Evolutionary conservation across 768 basidiomycete species (phyloP).

Genomic region (Phanerochaete sordida): DNA sequence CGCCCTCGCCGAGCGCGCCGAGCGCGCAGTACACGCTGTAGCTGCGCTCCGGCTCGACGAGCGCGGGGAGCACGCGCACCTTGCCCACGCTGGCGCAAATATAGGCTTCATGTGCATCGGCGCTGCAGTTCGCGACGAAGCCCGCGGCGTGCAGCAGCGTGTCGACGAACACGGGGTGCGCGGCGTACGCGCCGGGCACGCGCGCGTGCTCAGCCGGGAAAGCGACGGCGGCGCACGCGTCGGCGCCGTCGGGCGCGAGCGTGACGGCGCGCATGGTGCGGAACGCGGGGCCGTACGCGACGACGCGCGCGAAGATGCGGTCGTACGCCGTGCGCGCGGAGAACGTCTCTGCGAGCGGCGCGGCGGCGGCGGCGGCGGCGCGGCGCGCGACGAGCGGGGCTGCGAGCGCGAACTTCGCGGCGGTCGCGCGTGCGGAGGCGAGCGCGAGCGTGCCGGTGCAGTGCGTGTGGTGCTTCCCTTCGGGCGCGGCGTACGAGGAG

Average conservation of each 20-base stretch:
- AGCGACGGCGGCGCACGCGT: constrained; percentile 40
- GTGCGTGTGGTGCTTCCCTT: constrained; percentile 30
- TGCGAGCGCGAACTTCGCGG: constrained; percentile 28
- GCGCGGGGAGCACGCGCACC: constrained; percentile 42
- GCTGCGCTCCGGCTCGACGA: constrained; percentile 35
- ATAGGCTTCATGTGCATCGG: constrained; percentile 47
- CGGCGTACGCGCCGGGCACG: constrained; percentile 32
- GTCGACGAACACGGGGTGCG: constrained; percentile 48
- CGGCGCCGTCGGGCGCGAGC: constrained; percentile 40
- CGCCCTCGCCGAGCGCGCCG: constrained; percentile 35
- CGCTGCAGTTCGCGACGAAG: constrained; percentile 61
- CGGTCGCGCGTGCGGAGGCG: constrained; percentile 26
- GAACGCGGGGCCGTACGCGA: constrained; percentile 57
- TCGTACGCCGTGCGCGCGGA: constrained; percentile 57
- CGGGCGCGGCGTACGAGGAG: constrained; percentile 31
- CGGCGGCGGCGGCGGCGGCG: no score
- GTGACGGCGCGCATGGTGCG: constrained; percentile 55
- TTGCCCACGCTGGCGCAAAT: constrained; percentile 57
- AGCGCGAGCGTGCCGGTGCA: constrained; percentile 33
- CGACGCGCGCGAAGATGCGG: constrained; percentile 65
- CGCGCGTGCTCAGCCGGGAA: constrained; percentile 45
- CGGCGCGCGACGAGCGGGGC: no score
- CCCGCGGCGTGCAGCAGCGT: constrained; percentile 68
- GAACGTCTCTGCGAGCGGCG: constrained; percentile 40
- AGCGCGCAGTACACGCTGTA: constrained; percentile 53